A percentile compares a stretch with the other conserved stretches of the same genome.
Evolutionary conservation across 2,329 filamentous ascomycete genomes (phyloP).

Genomic region (Fonsecaea nubica): DNA sequence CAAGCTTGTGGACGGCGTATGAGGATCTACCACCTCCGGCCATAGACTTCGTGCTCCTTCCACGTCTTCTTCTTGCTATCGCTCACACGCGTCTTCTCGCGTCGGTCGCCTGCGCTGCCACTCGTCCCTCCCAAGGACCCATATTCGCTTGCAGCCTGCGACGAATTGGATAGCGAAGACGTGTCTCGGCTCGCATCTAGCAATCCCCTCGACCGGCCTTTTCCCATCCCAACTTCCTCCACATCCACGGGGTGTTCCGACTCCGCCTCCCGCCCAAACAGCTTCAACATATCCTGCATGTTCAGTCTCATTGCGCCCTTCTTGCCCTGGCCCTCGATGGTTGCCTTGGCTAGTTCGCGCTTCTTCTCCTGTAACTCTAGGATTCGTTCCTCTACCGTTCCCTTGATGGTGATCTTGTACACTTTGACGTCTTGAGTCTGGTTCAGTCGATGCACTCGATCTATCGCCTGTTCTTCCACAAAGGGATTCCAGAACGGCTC

Average conservation of each 20-base stretch:
- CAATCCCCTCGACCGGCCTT: constrained; percentile 20
- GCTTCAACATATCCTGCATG: constrained; percentile 88
- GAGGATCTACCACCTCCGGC: constrained; percentile 27
- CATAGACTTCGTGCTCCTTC: constrained; percentile 34
- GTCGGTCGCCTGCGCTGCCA: constrained; percentile 11
- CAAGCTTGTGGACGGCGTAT: not conserved
- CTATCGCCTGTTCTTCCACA: constrained; percentile 97
- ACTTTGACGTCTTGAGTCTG: constrained; percentile 94
- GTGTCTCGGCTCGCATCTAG: constrained; percentile 5
- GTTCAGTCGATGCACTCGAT: constrained; percentile 96
- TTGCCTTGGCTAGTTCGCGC: constrained; percentile 84
- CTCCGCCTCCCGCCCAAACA: constrained; percentile 78
- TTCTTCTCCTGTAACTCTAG: constrained; percentile 95
- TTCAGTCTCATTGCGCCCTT: constrained; percentile 80
- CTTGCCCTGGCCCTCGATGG: constrained; percentile 70
- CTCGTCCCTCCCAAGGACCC: not conserved
- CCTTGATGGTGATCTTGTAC: constrained; percentile 87
- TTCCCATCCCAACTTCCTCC: constrained; percentile 12
- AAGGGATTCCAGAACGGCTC: constrained; percentile 99
- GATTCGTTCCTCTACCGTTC: constrained; percentile 91
- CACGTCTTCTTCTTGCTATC: constrained; percentile 18
- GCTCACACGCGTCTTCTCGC: constrained; percentile 26
- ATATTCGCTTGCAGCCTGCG: not conserved
- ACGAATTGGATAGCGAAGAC: not conserved
- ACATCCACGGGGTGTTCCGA: constrained; percentile 44